Evolutionary conservation across 345 rosid genomes (phyloP).

Genomic region (Aurinia saxatilis): DNA sequence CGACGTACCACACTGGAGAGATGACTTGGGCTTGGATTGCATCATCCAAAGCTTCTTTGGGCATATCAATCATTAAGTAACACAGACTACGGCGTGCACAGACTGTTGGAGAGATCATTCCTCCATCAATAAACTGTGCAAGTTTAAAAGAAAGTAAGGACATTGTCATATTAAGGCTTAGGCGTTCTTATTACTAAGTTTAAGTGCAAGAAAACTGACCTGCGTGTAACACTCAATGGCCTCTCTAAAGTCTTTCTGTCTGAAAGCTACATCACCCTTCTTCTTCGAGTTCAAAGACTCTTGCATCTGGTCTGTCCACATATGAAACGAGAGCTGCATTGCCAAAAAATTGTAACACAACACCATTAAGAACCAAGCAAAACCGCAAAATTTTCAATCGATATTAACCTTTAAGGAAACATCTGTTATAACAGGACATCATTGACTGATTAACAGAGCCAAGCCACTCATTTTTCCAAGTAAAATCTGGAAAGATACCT

Average conservation of each 20-base stretch:
- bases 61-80: constrained; percentile 69
- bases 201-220: constrained; percentile 32
- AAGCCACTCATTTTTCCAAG: constrained; percentile 28
- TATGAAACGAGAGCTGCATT: constrained; percentile 77
- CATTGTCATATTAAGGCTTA: neutral
- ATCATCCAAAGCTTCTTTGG: constrained; percentile 68
- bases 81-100: constrained; percentile 81
- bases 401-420: constrained; percentile 18
- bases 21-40: constrained; percentile 76
- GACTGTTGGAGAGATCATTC: constrained; percentile 82
- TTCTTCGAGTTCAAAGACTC: constrained; percentile 82
- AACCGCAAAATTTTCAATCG: neutral
- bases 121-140: constrained; percentile 71
- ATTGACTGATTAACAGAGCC: constrained; percentile 38
- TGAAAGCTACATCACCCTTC: constrained; percentile 84
- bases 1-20: constrained; percentile 81
- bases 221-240: constrained; percentile 68
- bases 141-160: neutral
- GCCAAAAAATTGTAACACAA: constrained; percentile 1
- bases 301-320: constrained; percentile 98
- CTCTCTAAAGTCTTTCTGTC: constrained; percentile 68
- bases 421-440: constrained; percentile 44
- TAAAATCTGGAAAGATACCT: constrained; percentile 48
- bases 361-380: neutral
- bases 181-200: neutral